These are phyloP conservation scores for Mycena leptocephala DNA, from an alignment of 768 basidiomycete genomes.

Conservation along the genomic window DNA sequence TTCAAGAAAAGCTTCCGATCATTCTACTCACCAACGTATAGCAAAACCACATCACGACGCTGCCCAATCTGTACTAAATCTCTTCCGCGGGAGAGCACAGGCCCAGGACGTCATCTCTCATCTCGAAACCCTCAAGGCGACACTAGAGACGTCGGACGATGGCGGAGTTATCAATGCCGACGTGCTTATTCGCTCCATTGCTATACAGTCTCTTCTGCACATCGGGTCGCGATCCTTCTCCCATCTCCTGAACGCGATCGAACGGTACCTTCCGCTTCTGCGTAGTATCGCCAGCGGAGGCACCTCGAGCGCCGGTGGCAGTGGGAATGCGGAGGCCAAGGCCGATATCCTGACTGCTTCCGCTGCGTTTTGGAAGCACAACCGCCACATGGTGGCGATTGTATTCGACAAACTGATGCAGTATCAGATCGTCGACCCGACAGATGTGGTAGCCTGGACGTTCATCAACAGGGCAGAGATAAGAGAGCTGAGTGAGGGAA, in stretches of 20 bases:
- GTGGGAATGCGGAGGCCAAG: constrained; percentile 71
- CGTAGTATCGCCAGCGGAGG: constrained; percentile 74
- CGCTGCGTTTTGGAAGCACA: constrained; percentile 87
- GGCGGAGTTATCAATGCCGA: constrained; percentile 74
- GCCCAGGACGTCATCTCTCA: constrained; percentile 86
- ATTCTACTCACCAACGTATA: constrained; percentile 48
- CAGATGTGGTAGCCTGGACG: constrained; percentile 91
- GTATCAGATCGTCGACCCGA: constrained; percentile 96
- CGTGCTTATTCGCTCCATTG: constrained; percentile 79
- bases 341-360: constrained; percentile 81
- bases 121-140: constrained; percentile 78
- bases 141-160: constrained; percentile 74
- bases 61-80: constrained; percentile 82
- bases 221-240: constrained; percentile 97
- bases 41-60: constrained; percentile 87
- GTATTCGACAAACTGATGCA: constrained; percentile 99
- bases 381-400: constrained; percentile 90
- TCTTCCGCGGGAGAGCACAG: constrained; percentile 87
- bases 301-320: constrained; percentile 51
- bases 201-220: constrained; percentile 90
- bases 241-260: constrained; percentile 97
- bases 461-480: constrained; percentile 73
- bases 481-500: constrained; percentile 55
- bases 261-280: constrained; percentile 89
- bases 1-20: background rate